Percentiles rank a stretch among this genome's conserved stretches.
Evolutionary conservation across 495 filamentous ascomycete genomes (phyloP).

Genomic region (Endocarpon pusillum): DNA sequence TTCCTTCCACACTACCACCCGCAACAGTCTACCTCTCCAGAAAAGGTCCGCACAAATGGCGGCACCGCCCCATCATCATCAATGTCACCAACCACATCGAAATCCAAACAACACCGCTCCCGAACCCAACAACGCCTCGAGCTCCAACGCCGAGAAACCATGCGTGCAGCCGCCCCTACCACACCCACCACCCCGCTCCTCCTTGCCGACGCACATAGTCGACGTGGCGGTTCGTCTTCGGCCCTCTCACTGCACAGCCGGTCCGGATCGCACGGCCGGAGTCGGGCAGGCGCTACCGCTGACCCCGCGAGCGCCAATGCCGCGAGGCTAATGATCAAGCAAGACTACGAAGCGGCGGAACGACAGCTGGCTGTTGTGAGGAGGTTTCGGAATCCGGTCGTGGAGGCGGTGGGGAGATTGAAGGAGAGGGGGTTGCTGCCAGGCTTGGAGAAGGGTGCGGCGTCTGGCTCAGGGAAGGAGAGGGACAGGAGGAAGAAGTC

Average conservation of each 20-base stretch:
- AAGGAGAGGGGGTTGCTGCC: background rate
- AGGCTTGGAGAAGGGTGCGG: background rate
- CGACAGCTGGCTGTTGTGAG: slow-evolving; percentile 1
- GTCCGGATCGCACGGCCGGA: background rate
- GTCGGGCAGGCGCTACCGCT: background rate
- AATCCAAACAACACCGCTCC: background rate
- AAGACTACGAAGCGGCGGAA: background rate
- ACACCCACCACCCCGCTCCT: background rate
- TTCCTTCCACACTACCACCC: background rate
- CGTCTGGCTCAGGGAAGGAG: background rate
- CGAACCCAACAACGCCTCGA: slow-evolving; percentile 1
- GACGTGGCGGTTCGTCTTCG: too few species aligned
- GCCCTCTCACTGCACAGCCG: background rate
- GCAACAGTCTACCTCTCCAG: background rate
- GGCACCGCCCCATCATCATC: too few species aligned
- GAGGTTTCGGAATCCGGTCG: background rate
- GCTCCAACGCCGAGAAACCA: slow-evolving; percentile 1
- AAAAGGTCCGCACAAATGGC: too few species aligned
- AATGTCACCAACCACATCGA: background rate
- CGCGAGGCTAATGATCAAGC: too few species aligned
- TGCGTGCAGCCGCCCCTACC: background rate
- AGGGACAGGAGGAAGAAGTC: background rate
- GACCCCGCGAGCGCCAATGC: background rate
- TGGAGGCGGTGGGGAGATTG: background rate
- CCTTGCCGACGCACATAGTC: too few species aligned